Conservation (phyloP, 108 stramenopile species). For the Ochromonas danica region DNA sequence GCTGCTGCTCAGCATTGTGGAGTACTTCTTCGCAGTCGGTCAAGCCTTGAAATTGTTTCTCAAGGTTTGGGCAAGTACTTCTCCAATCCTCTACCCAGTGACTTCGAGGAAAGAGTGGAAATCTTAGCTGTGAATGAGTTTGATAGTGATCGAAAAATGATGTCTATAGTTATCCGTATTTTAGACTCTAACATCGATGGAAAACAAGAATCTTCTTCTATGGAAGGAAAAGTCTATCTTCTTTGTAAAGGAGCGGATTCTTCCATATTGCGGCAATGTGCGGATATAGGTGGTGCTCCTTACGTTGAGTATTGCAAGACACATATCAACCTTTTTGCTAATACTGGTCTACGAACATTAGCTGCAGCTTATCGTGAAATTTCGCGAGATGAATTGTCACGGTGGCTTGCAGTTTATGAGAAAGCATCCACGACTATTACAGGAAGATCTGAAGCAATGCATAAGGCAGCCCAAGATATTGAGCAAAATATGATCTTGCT, state of each 20-base stretch:
- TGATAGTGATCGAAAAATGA: conserved; percentile 85
- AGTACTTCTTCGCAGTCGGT: not conserved
- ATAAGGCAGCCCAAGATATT: conserved; percentile 67
- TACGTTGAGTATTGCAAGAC: conserved; percentile 20
- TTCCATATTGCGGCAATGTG: not conserved
- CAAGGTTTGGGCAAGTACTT: conserved; percentile 32
- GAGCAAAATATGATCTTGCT: conserved; percentile 80
- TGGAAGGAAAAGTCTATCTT: conserved; percentile 50
- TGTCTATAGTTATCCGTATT: conserved; percentile 81
- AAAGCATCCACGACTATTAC: not conserved
- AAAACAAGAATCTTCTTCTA: conserved; percentile 56
- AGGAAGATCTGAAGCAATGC: not conserved
- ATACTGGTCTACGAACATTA: conserved; percentile 87
- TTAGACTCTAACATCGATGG: conserved; percentile 51
- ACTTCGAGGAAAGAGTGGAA: conserved; percentile 78
- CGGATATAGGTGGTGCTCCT: not conserved
- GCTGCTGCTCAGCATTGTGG: conserved; percentile 8
- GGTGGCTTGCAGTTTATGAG: conserved; percentile 63
- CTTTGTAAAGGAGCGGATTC: conserved; percentile 88
- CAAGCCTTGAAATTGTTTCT: conserved; percentile 32
- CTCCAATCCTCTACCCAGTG: conserved; percentile 27
- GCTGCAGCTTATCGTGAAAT: conserved; percentile 80
- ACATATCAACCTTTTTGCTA: conserved; percentile 65
- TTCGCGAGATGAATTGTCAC: conserved; percentile 57
- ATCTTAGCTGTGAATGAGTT: conserved; percentile 88